Evolutionary conservation across 768 basidiomycete species (phyloP), one percentile per base, ranked within the genome.

Genomic region (Xerocomellus intermedius): DNA sequence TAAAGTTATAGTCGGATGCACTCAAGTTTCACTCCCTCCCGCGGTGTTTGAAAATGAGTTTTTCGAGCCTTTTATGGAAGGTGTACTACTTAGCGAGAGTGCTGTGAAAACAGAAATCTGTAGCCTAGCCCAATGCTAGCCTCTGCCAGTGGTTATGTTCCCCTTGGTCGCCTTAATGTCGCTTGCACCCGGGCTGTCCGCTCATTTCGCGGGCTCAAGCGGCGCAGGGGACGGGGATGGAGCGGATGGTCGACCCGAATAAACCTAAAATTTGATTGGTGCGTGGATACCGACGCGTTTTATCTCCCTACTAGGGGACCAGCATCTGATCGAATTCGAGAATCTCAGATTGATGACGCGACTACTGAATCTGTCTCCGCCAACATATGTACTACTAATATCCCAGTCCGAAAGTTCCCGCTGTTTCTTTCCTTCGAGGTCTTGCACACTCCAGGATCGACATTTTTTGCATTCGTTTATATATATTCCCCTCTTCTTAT

Each of bases 271-370:
- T 24, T 42, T 24, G 50, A 42, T 46, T 51, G 42, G 42, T 43
- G 37, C 35, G 50, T 65, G 46, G 64, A 58, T 32, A 55, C 53
- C 9, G 17, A 42, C 33, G 37, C 65, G 66, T 48, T 56, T 55
- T 66, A 66, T 68, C 66, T 38, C 65, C 65, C 58, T 55, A 46
- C 24, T 5, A 24, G 24, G n/a, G 64, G 22, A 52, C 56, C 47
- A 19, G 48, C 52, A 62, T 59, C 48, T 58, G 60, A 62, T 48
- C 37, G 39, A 35, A 52, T 55, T 37, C 38, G n/a, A 5, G 22
- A 28, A 64, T 61, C 63, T 60, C 44, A 64, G 65, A 65, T 58
- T 47, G 62, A 50, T 67, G 56, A 54, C 44, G 30, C 14, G 38
- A 46, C 33, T 52, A 28, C 55, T 45, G 36, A 24, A 57, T 64